These are phyloP conservation scores for Penicillium freii DNA, from an alignment of 2,329 filamentous ascomycete species.

Conservation along the genomic window DNA sequence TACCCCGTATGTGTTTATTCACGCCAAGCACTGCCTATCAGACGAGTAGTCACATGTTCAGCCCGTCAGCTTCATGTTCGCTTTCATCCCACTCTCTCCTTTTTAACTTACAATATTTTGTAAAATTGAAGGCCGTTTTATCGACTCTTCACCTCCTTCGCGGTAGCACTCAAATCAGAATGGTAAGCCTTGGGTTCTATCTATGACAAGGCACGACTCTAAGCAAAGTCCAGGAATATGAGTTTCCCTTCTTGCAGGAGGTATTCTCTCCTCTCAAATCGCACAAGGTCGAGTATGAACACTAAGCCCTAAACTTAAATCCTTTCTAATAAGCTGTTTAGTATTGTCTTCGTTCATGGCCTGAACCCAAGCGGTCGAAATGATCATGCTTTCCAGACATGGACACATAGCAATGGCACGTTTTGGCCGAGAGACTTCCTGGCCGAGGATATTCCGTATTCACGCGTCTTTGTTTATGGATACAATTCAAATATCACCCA, in stretches of 20 bases:
- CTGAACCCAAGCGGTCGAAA: conserved; percentile 32
- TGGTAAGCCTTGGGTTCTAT: not conserved
- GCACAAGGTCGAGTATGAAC: conserved; percentile 31
- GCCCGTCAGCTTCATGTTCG: not conserved
- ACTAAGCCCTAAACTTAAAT: too few species aligned
- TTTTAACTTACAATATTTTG: not conserved
- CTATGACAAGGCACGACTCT: not conserved
- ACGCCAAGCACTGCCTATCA: not conserved
- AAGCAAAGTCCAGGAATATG: conserved; percentile 18
- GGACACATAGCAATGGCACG: conserved; percentile 28
- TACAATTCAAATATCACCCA: conserved; percentile 35
- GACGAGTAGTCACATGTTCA: conserved; percentile 10
- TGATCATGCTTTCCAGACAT: conserved; percentile 35
- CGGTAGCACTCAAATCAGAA: not conserved
- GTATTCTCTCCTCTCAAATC: conserved; percentile 26
- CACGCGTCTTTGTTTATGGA: conserved; percentile 33
- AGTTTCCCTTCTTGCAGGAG: conserved; percentile 33
- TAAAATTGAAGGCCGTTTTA: not conserved
- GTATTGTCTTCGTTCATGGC: conserved; percentile 35
- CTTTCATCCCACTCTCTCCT: not conserved
- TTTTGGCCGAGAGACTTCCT: conserved; percentile 25
- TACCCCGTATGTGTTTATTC: not conserved
- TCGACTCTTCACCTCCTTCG: not conserved
- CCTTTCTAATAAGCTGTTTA: not conserved
- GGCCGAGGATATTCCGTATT: conserved; percentile 29